Conservation (phyloP, 1,139 yeast genomes). For the Kodamaea derodonti region DNA sequence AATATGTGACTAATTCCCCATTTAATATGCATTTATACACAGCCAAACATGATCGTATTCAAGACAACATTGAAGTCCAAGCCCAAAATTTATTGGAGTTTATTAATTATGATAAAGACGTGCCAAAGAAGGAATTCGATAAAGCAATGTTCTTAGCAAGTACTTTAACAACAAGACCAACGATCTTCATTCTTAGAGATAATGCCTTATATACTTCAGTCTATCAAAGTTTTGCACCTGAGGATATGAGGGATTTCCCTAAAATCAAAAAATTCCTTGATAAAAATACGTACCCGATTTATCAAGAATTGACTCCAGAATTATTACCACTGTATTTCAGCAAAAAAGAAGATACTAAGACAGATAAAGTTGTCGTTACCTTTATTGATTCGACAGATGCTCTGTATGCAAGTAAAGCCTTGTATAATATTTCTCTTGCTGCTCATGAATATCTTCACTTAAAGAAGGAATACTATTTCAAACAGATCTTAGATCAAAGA, state of each 20-base stretch:
- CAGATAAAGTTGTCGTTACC: conserved; percentile 50
- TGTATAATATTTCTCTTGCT: conserved; percentile 43
- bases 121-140: conserved; percentile 29
- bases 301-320: conserved; percentile 47
- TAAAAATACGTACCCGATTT: conserved; percentile 45
- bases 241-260: conserved; percentile 52
- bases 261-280: conserved; percentile 48
- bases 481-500: conserved; percentile 36
- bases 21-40: conserved; percentile 51
- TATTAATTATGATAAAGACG: conserved; percentile 37
- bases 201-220: conserved; percentile 49
- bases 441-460: conserved; percentile 52
- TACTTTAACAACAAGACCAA: conserved; percentile 57
- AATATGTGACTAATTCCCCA: conserved; percentile 54
- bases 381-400: conserved; percentile 46
- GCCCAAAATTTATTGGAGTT: conserved; percentile 37
- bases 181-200: conserved; percentile 56
- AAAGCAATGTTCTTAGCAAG: conserved; percentile 47
- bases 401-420: conserved; percentile 28
- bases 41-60: conserved; percentile 44
- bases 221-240: conserved; percentile 59
- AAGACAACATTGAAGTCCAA: conserved; percentile 37
- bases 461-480: conserved; percentile 43
- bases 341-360: conserved; percentile 17
- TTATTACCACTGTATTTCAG: conserved; percentile 35